phyloP scores from a whole-genome alignment of 169 alveolate genomes.

The Plasmodium coatneyi region DNA sequence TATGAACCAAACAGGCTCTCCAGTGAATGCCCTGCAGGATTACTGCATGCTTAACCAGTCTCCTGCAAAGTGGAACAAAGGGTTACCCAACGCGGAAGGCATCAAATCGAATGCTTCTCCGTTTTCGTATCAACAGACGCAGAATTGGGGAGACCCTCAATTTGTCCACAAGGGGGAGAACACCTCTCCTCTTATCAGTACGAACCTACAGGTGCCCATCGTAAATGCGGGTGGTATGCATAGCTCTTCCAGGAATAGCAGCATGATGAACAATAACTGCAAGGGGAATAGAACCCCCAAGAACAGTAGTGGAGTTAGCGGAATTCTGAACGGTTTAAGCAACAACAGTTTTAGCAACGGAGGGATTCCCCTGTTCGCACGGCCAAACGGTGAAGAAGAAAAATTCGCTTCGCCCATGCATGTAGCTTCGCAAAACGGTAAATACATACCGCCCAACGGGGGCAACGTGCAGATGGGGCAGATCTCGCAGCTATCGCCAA shows the following conservation, averaged over 20 bases:
- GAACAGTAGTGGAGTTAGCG: neutral
- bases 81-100: conserved; percentile 8
- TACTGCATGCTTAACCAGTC: conserved; percentile 14
- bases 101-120: conserved; percentile 22
- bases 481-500: neutral
- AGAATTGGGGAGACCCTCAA: neutral
- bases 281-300: neutral
- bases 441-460: conserved; percentile 16
- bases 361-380: neutral
- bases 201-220: neutral
- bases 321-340: neutral
- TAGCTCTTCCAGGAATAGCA: neutral
- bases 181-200: neutral
- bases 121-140: conserved; percentile 10
- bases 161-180: neutral
- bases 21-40: conserved; percentile 19
- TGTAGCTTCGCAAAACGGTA: conserved; percentile 6
- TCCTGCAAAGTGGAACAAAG: conserved; percentile 23
- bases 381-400: conserved; percentile 31
- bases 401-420: conserved; percentile 10
- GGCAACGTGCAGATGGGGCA: neutral
- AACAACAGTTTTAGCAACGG: neutral
- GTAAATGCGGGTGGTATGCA: neutral
- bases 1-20: conserved; percentile 2
- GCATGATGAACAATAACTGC: neutral